Conservation (phyloP, 192 early-diverging fungal genomes). For the Spinellus fusiger region DNA sequence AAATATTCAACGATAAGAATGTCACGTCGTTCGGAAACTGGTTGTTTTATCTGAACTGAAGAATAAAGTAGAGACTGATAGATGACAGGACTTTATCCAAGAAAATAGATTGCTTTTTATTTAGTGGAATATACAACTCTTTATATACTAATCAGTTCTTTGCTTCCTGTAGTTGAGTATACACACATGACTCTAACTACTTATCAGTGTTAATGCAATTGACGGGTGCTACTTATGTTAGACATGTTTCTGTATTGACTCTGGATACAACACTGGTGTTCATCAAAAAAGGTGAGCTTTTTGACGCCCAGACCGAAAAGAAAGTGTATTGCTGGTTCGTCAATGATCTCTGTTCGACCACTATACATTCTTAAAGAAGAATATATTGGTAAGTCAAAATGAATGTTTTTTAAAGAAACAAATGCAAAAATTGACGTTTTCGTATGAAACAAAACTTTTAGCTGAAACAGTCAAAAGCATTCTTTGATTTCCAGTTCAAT, state of each 20-base stretch:
- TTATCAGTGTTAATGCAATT: too few species aligned
- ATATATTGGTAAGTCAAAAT: not conserved
- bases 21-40: slow-evolving; percentile 5
- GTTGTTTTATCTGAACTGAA: too few species aligned
- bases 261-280: too few species aligned
- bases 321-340: not conserved
- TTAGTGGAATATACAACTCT: too few species aligned
- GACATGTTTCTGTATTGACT: too few species aligned
- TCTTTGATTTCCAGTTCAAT: not conserved
- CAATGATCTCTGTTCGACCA: slow-evolving; percentile 4
- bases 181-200: too few species aligned
- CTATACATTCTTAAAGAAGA: slow-evolving; percentile 2
- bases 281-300: slow-evolving; percentile 1
- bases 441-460: not conserved
- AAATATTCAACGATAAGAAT: slow-evolving; percentile 5
- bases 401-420: not conserved
- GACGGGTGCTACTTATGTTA: too few species aligned
- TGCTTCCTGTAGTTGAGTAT: too few species aligned
- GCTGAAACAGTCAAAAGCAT: not conserved
- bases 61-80: too few species aligned
- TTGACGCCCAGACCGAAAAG: not conserved
- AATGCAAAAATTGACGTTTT: not conserved
- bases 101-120: too few species aligned
- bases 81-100: too few species aligned
- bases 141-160: too few species aligned